Evolutionary conservation across 768 basidiomycete genomes (phyloP).

Genomic region (Candolleomyces efflorescens): DNA sequence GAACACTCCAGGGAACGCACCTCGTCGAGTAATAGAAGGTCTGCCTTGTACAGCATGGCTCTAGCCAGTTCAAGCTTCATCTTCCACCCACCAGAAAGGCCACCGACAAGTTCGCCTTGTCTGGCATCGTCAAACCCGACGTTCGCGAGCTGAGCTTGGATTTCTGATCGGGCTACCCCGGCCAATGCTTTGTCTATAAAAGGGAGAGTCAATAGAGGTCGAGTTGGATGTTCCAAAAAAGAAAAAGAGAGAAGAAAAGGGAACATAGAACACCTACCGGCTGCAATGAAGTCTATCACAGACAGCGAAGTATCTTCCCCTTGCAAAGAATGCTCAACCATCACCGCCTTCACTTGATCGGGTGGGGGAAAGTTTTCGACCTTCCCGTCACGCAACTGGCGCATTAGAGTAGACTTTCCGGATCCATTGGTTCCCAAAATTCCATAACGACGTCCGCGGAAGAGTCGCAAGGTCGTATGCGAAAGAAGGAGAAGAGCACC

Average conservation of each 20-base stretch:
- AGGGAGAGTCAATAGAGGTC: neutral
- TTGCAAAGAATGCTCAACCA: slow-evolving; percentile 97
- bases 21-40: slow-evolving; percentile 82
- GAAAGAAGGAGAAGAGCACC: slow-evolving; percentile 92
- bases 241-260: no score
- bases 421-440: slow-evolving; percentile 96
- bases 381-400: slow-evolving; percentile 91
- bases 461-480: slow-evolving; percentile 84
- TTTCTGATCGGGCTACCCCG: slow-evolving; percentile 59
- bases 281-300: slow-evolving; percentile 86
- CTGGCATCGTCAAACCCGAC: slow-evolving; percentile 90
- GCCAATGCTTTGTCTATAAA: slow-evolving; percentile 63
- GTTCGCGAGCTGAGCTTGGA: slow-evolving; percentile 73
- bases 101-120: slow-evolving; percentile 82
- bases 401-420: slow-evolving; percentile 94
- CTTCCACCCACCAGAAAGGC: slow-evolving; percentile 97
- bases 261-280: slow-evolving; percentile 44
- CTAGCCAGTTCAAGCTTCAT: slow-evolving; percentile 97
- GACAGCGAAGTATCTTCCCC: slow-evolving; percentile 84
- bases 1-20: slow-evolving; percentile 28
- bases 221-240: no score
- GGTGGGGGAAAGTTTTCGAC: slow-evolving; percentile 95
- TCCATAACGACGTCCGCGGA: slow-evolving; percentile 91
- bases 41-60: slow-evolving; percentile 95
- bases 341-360: slow-evolving; percentile 80